Evolutionary conservation across 2,329 filamentous ascomycete species (phyloP).

Genomic region (Pestalotiopsis sp.): DNA sequence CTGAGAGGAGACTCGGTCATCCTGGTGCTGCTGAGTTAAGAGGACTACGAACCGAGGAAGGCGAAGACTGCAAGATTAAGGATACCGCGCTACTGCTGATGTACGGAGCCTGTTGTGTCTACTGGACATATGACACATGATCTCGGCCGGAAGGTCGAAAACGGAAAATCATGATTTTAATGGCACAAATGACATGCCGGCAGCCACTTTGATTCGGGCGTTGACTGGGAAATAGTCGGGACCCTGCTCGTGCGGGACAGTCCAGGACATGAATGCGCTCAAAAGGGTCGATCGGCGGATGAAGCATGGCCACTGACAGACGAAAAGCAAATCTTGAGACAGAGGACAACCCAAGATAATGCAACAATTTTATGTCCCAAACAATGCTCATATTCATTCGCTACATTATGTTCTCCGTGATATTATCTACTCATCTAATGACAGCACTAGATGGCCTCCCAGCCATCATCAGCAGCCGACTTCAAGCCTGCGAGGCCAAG

Average conservation of each 20-base stretch:
- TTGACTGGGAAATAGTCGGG: background rate
- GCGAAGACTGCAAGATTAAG: background rate
- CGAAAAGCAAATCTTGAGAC: background rate
- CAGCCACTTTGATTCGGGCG: background rate
- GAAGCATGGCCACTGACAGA: background rate
- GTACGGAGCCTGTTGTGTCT: background rate
- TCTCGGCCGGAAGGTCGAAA: background rate
- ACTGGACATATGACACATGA: background rate
- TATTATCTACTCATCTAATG: background rate
- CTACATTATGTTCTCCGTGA: background rate
- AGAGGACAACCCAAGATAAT: background rate
- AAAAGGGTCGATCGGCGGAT: background rate
- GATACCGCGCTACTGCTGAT: background rate
- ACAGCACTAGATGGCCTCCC: conserved; percentile 27
- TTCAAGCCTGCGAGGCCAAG: conserved; percentile 66
- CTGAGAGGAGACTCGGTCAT: conserved; percentile 86
- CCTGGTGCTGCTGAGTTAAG: conserved; percentile 79
- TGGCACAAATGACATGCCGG: background rate
- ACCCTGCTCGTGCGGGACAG: background rate
- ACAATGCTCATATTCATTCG: background rate
- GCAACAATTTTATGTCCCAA: conserved; percentile 6
- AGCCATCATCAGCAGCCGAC: conserved; percentile 37
- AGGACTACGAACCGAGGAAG: conserved; percentile 17
- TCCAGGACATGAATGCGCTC: background rate
- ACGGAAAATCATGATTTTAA: background rate